Percentiles rank a stretch among this genome's conserved stretches.
These are phyloP conservation scores for Aspergillus sp. DNA, from an alignment of 2,329 filamentous ascomycete species.

Conservation along the genomic window DNA sequence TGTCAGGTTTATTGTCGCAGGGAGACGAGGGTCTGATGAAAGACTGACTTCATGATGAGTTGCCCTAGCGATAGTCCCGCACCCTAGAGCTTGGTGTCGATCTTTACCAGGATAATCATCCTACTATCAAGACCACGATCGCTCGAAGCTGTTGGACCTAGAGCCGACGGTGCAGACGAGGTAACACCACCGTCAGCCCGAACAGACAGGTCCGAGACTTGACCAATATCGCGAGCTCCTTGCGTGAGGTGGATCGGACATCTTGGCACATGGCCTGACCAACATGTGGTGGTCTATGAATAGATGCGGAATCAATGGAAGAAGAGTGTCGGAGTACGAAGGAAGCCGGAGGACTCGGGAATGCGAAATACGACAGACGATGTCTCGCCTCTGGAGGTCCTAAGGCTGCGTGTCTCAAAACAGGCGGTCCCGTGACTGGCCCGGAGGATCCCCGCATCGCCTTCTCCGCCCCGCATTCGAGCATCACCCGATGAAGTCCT, in stretches of 20 bases:
- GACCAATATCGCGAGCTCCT: neutral
- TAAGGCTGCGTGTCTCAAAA: neutral
- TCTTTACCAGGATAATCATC: neutral
- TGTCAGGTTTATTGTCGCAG: neutral
- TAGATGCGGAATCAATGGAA: neutral
- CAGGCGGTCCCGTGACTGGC: neutral
- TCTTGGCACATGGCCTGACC: neutral
- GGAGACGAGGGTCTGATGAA: neutral
- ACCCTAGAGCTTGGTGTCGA: neutral
- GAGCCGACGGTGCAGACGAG: neutral
- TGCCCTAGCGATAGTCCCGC: neutral
- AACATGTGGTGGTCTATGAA: neutral
- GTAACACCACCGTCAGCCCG: neutral
- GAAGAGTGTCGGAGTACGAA: neutral
- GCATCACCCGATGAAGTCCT: neutral
- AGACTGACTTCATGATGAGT: neutral
- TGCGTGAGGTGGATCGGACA: neutral
- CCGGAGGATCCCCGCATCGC: neutral
- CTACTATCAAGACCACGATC: too few species aligned
- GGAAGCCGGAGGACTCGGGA: neutral
- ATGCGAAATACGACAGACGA: neutral
- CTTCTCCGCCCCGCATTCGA: neutral
- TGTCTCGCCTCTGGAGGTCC: neutral
- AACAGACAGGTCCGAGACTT: neutral
- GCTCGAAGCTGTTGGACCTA: too few species aligned